Evolutionary conservation across 768 basidiomycete genomes (phyloP).

Genomic region (Trametes villosa): DNA sequence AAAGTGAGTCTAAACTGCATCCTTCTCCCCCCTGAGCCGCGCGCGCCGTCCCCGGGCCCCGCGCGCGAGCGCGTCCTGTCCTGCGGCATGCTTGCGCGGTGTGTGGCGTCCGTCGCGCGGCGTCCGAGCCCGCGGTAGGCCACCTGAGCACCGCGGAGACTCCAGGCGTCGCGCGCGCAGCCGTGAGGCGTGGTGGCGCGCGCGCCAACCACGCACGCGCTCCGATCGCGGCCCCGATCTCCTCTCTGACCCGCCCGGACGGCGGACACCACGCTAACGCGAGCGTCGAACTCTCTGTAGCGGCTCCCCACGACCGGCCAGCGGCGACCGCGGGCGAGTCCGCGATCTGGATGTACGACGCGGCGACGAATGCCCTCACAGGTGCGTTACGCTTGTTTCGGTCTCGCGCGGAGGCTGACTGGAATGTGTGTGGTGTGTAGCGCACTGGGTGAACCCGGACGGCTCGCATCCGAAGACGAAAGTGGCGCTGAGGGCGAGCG

Average conservation of each 20-base stretch:
- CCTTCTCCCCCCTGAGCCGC: not conserved
- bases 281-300: constrained; percentile 36
- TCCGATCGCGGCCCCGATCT: constrained; percentile 16
- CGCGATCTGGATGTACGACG: constrained; percentile 50
- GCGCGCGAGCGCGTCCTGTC: not conserved
- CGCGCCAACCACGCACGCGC: too few relatives aligned
- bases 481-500: constrained; percentile 44
- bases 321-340: constrained; percentile 41
- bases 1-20: constrained; percentile 13
- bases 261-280: not conserved
- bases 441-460: constrained; percentile 51
- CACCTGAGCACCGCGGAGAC: not conserved
- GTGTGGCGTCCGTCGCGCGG: not conserved
- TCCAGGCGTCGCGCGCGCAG: not conserved
- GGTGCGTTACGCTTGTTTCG: constrained; percentile 35
- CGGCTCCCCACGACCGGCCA: constrained; percentile 35
- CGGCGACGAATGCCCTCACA: constrained; percentile 42
- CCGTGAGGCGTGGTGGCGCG: too few relatives aligned
- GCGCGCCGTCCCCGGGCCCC: not conserved
- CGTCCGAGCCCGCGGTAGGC: too few relatives aligned
- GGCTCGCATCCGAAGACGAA: constrained; percentile 42
- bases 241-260: constrained; percentile 28
- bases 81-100: not conserved
- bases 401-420: not conserved
- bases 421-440: constrained; percentile 32